A percentile compares a stretch with the other conserved stretches of the same genome.
phyloP scores from a whole-genome alignment of 768 basidiomycete species.

The Suillus weaverae region DNA sequence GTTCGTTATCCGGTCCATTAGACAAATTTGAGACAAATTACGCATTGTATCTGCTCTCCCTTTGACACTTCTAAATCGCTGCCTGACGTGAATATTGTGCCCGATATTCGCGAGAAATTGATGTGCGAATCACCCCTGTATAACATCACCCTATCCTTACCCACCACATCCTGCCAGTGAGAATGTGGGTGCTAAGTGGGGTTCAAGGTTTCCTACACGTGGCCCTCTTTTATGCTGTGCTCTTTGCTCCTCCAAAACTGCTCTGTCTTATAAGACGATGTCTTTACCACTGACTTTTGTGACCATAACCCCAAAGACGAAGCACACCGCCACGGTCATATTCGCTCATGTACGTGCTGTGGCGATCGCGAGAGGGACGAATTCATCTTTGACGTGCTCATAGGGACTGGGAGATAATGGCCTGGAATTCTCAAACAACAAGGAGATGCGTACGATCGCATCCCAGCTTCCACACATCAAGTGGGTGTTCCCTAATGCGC shows the following conservation, averaged over 20 bases:
- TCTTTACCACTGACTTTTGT: conserved; percentile 43
- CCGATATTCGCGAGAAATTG: background rate
- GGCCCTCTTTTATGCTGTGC: background rate
- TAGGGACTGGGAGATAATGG: conserved; percentile 76
- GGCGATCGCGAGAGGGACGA: background rate
- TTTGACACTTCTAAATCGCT: conserved; percentile 1
- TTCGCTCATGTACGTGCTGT: conserved; percentile 70
- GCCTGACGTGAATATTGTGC: conserved; percentile 1
- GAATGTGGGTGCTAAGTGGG: background rate
- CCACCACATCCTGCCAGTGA: background rate
- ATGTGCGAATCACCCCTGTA: conserved; percentile 1
- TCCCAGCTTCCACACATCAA: conserved; percentile 66
- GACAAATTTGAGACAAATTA: background rate
- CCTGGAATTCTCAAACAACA: conserved; percentile 51
- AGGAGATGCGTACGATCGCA: conserved; percentile 4
- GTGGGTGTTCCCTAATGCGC: conserved; percentile 78
- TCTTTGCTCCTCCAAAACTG: background rate
- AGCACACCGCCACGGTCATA: conserved; percentile 81
- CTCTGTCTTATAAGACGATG: background rate
- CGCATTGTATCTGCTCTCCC: background rate
- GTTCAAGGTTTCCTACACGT: background rate
- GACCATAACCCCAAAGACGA: conserved; percentile 49
- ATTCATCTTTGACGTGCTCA: conserved; percentile 8
- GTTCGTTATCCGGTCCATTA: background rate
- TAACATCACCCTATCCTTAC: background rate